A percentile compares a stretch with the other conserved stretches of the same genome.
Conservation (phyloP, 148 eudicot genomes). For the Drosera capensis region DNA sequence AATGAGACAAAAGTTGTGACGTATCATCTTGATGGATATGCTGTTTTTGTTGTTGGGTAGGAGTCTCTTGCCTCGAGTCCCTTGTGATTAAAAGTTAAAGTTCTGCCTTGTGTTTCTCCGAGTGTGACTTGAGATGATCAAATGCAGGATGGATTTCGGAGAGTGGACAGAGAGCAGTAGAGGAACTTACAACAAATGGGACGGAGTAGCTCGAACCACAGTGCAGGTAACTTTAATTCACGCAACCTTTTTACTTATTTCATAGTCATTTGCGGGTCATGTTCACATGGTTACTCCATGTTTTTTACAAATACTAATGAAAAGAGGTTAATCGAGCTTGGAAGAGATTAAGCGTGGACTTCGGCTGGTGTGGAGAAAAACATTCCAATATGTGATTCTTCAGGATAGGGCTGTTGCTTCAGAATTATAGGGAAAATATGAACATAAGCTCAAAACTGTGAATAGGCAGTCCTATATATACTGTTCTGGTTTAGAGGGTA, state of each 20-base stretch:
- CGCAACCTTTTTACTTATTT: background rate
- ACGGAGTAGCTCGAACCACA: conserved; percentile 83
- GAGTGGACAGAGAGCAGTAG: conserved; percentile 84
- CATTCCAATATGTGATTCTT: no score
- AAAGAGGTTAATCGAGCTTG: no score
- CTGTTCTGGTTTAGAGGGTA: no score
- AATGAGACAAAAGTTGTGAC: conserved; percentile 78
- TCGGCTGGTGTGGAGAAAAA: no score
- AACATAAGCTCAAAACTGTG: no score
- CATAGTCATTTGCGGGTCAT: background rate
- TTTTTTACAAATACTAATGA: no score
- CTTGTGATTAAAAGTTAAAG: background rate
- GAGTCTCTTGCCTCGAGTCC: conserved; percentile 5
- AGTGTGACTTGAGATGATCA: background rate
- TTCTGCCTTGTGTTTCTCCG: background rate
- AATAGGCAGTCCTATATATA: no score
- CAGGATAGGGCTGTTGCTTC: no score
- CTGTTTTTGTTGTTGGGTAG: conserved; percentile 93
- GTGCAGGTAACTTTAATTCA: conserved; percentile 45
- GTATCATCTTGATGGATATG: conserved; percentile 83
- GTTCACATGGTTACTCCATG: background rate
- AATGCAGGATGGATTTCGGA: conserved; percentile 80
- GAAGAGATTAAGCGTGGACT: no score
- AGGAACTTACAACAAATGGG: conserved; percentile 99
- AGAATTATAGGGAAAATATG: no score